Percentiles rank a stretch among this genome's conserved stretches.
Conservation (phyloP, 192 early-diverging fungal genomes). For the Linnemannia zychae region DNA sequence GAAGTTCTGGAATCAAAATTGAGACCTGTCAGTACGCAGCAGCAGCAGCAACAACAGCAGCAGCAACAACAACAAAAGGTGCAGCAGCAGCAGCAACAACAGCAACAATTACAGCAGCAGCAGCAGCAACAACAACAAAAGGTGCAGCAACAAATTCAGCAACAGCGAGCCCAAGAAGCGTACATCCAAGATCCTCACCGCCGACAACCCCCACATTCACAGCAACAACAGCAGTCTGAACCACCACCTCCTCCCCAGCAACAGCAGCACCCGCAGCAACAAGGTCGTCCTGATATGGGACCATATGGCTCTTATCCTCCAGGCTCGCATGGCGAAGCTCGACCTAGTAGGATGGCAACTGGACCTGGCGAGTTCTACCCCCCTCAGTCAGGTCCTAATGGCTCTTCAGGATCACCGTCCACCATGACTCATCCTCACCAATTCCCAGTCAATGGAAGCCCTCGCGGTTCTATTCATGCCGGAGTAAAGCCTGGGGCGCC, state of each 20-base stretch:
- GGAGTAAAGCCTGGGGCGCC: background rate
- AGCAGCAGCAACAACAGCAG: constrained; percentile 4
- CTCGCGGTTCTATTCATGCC: background rate
- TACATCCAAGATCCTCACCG: background rate
- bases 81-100: constrained; percentile 14
- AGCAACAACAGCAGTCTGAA: background rate
- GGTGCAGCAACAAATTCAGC: background rate
- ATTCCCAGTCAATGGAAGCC: constrained; percentile 17
- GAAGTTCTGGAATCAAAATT: constrained; percentile 9
- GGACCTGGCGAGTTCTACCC: constrained; percentile 21
- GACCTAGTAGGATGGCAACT: background rate
- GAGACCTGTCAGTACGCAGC: background rate
- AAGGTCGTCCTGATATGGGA: background rate
- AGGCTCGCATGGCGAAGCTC: background rate
- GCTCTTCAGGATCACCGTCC: constrained; percentile 14
- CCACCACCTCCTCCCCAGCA: background rate
- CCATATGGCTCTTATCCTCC: background rate
- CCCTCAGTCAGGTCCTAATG: constrained; percentile 1
- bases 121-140: constrained; percentile 1
- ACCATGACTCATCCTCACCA: constrained; percentile 18
- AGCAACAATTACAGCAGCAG: background rate
- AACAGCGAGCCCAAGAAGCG: background rate
- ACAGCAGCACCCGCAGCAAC: background rate
- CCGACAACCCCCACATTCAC: background rate
- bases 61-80: constrained; percentile 9